Evolutionary conservation across 805 yeast genomes (phyloP), one percentile per base, ranked within the genome.

Genomic region (Barnettozyma vustinii): DNA sequence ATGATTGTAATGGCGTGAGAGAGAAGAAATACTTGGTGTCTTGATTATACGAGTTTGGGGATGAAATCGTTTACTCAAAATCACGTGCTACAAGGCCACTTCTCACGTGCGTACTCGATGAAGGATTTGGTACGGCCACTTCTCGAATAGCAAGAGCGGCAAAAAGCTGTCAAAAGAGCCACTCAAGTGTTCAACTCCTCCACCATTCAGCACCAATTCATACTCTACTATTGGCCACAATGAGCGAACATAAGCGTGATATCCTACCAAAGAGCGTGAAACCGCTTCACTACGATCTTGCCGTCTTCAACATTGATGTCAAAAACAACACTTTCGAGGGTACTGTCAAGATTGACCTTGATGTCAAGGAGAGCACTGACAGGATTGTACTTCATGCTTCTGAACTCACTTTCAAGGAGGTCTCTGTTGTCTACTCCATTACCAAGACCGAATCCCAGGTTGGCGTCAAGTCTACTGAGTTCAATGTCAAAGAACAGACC

Each of bases 261-360:
- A 61, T 73, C 16, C 77, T 81, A 47, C 95, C 87, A 55, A 69
- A 70, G 50, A 67, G 74, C 40, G 81, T 90, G 48, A 75, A 75
- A 50, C 97, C 99, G 23, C 56, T 69, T 16, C 87, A 87, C 67
- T 92, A 94, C 65, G 79, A 81, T 45, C 64, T 94, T 27, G 73
- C 52, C 2, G 49, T 80, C 15, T 70, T 77, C 46, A 81, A 81
- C 60, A 87, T 94, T 36, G 59, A 72, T 53, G 81, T 83, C 53
- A 70, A 68, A 37, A 70, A 71, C 9, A 81, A 82, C 73, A 80
- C 76, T 42, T 83, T 79, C 59, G 67, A 71, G 40, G 89, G 88
- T 52, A 62, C 62, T 23, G 79, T 75, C 47, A 64, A 66, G 33
- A 80, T 83, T 57, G 78, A 77, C 45, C 68, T 83, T 55, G 67